Base-by-base conservation (phyloP, 495 filamentous ascomycete genomes). In the Trichocladium uniseriatum region DNA sequence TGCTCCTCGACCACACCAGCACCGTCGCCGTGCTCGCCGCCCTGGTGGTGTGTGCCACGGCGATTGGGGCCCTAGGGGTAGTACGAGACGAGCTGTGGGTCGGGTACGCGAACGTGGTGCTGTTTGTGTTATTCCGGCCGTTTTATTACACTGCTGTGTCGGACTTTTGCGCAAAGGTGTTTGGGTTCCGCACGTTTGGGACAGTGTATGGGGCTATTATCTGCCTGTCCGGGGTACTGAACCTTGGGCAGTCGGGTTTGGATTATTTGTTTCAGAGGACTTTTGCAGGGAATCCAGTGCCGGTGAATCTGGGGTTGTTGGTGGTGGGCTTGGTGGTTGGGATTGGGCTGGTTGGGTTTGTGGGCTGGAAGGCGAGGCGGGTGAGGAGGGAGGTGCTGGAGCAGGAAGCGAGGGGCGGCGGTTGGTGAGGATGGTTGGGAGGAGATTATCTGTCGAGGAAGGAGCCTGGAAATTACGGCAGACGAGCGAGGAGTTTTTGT, bases 131-230 rank as follows among this genome's bases (percentile, higher is more conserved):
- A 13, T 87, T 86, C 64, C 72, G 84, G 0, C 84, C 84, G 0
- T 79, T 87, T 38, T 87, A 86, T 64, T 87, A 87, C 62, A 87
- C 84, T 2, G 75, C 84, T 4, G 81, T 87, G 43, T 82, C 78
- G 8, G 92, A 98, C 69, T 96, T 94, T 64, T 72, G 59, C 37
- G 90, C 89, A 27, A 96, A 96, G 67, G 91, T 98, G 28, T 98
- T 98, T 63, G 91, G 92, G 7, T 95, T 95, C 68, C 80, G 79
- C 51, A 95, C 90, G 0, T 97, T 96, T 54, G 91, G 91, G 21
- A 95, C 86, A 48, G 87, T 98, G 21, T 96, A 97, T 62, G 92
- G 92, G n/a, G 74, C 89, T 7, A 82, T 95, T 47, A 96, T 96
- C 50, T 95, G 88, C 60, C 62, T 92, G 3, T 82, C 89, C 2